phyloP scores from a whole-genome alignment of 108 stramenopile species.

The Discostella pseudostelligera region DNA sequence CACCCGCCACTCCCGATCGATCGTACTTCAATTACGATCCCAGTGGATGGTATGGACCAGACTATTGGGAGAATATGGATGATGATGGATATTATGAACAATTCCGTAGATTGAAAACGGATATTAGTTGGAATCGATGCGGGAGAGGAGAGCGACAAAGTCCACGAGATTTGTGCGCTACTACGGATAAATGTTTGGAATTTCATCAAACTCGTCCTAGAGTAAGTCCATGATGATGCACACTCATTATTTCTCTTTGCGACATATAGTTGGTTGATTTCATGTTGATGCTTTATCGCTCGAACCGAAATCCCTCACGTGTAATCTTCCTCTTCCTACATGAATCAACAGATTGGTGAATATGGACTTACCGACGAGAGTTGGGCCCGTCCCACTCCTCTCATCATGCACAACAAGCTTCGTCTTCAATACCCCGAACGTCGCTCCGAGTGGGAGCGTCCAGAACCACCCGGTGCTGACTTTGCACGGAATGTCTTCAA shows the following conservation, averaged over 20 bases:
- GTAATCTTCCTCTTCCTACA: not conserved
- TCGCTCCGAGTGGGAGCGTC: constrained; percentile 4
- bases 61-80: constrained; percentile 10
- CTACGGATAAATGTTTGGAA: constrained; percentile 20
- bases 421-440: constrained; percentile 29
- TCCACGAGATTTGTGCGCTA: constrained; percentile 35
- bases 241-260: not conserved
- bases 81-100: constrained; percentile 23
- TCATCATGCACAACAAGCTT: constrained; percentile 34
- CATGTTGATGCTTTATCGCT: too few species aligned
- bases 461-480: constrained; percentile 29
- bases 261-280: too few species aligned
- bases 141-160: constrained; percentile 26
- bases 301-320: not conserved
- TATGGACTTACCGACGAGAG: constrained; percentile 17
- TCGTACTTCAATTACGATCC: constrained; percentile 43
- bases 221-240: constrained; percentile 19
- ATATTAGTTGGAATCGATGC: constrained; percentile 17
- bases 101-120: constrained; percentile 6
- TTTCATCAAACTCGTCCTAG: constrained; percentile 24
- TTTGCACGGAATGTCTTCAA: constrained; percentile 34
- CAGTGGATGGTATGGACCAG: constrained; percentile 15
- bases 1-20: not conserved
- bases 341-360: constrained; percentile 10
- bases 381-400: constrained; percentile 16